A percentile compares a stretch with the other conserved stretches of the same genome.
Conservation (phyloP, 352 stramenopile species). For the Globisporangium abappressorium region DNA sequence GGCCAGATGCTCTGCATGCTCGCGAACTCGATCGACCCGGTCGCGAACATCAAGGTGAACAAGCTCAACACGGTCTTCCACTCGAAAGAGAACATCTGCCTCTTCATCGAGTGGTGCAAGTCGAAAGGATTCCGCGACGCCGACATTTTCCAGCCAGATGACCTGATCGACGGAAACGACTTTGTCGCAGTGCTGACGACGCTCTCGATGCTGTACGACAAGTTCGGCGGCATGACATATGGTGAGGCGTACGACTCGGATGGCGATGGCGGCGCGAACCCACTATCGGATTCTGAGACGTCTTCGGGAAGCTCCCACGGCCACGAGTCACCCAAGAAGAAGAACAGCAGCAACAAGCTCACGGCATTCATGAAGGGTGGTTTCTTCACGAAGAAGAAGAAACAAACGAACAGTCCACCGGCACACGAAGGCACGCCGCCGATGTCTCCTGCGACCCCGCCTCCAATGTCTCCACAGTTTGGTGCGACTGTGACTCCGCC, state of each 20-base stretch:
- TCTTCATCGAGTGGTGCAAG: slow-evolving; percentile 82
- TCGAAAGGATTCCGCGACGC: slow-evolving; percentile 61
- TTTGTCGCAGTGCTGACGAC: slow-evolving; percentile 67
- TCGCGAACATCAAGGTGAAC: slow-evolving; percentile 78
- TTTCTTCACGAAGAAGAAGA: slow-evolving; percentile 77
- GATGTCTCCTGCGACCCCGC: slow-evolving; percentile 45
- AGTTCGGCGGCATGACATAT: slow-evolving; percentile 64
- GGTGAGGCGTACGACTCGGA: slow-evolving; percentile 52
- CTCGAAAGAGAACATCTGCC: slow-evolving; percentile 79
- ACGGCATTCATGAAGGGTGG: slow-evolving; percentile 77
- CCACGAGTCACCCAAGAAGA: slow-evolving; percentile 49
- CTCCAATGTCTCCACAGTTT: slow-evolving; percentile 47
- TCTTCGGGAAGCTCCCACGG: slow-evolving; percentile 56
- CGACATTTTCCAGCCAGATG: slow-evolving; percentile 79
- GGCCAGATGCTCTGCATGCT: slow-evolving; percentile 84
- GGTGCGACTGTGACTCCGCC: slow-evolving; percentile 21
- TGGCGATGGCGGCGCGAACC: slow-evolving; percentile 25
- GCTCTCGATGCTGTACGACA: slow-evolving; percentile 84
- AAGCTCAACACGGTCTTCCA: slow-evolving; percentile 89
- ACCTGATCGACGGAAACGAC: slow-evolving; percentile 64
- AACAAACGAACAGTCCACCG: slow-evolving; percentile 24
- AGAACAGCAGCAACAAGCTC: slow-evolving; percentile 65
- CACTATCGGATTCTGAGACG: slow-evolving; percentile 73
- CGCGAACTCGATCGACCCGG: slow-evolving; percentile 77
- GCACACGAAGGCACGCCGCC: slow-evolving; percentile 54